Percentiles rank a stretch among this genome's conserved stretches.
phyloP scores from a whole-genome alignment of 352 stramenopile genomes.

The Plasmopara viticola region DNA sequence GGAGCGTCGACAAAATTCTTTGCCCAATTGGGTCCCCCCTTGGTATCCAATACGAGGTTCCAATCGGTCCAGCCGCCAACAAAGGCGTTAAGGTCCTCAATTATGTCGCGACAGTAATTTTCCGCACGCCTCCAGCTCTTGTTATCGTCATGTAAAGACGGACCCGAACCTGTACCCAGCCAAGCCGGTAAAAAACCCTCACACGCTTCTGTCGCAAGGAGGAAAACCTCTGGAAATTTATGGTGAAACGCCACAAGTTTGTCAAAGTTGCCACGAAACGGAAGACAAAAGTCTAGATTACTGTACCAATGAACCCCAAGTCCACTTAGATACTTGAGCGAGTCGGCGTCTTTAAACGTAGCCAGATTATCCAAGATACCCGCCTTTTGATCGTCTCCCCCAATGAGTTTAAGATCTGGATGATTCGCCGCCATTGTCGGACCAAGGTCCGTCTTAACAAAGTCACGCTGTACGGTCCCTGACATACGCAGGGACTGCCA shows the following conservation, averaged over 20 bases:
- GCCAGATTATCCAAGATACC: constrained; percentile 34
- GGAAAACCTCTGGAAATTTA: constrained; percentile 62
- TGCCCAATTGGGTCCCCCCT: constrained; percentile 67
- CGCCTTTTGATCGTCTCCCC: constrained; percentile 80
- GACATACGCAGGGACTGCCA: constrained; percentile 70
- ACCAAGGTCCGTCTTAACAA: constrained; percentile 77
- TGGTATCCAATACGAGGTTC: constrained; percentile 66
- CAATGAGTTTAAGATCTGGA: constrained; percentile 78
- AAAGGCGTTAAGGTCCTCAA: constrained; percentile 72
- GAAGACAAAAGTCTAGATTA: constrained; percentile 47
- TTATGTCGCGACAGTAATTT: constrained; percentile 73
- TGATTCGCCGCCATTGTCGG: constrained; percentile 57
- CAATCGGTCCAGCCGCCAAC: constrained; percentile 74
- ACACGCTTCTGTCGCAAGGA: constrained; percentile 78
- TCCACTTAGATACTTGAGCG: constrained; percentile 71
- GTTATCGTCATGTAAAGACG: constrained; percentile 36
- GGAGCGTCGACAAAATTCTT: constrained; percentile 58
- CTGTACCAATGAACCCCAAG: constrained; percentile 86
- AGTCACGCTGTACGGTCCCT: constrained; percentile 43
- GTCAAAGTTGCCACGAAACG: constrained; percentile 39
- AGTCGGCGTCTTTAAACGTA: constrained; percentile 37
- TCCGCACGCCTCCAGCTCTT: constrained; percentile 60
- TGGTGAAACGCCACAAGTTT: constrained; percentile 47
- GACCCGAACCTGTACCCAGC: constrained; percentile 35
- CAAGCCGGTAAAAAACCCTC: constrained; percentile 48